Evolutionary conservation across 192 early-diverging fungal genomes (phyloP).

Genomic region (Coemansia sp.): DNA sequence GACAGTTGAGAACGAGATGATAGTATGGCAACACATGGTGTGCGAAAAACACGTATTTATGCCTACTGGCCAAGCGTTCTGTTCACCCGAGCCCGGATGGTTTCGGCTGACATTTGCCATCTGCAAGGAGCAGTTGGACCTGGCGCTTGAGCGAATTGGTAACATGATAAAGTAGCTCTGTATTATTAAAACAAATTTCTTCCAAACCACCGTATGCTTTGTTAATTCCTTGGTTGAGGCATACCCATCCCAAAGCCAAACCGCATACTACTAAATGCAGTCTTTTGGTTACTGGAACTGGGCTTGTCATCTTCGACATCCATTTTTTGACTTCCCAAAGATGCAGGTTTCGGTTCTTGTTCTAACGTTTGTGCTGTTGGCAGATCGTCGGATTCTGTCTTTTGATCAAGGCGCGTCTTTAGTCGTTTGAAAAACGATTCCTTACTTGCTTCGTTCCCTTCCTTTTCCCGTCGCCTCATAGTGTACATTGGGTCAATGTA

Average conservation of each 20-base stretch:
- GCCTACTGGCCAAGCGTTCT: constrained; percentile 66
- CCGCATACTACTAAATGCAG: constrained; percentile 7
- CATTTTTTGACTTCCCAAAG: background rate
- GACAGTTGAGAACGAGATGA: constrained; percentile 51
- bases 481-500: constrained; percentile 48
- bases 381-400: background rate
- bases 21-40: constrained; percentile 51
- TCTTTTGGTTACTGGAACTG: too few relatives aligned
- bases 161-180: background rate
- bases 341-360: too few relatives aligned
- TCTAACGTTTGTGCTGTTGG: too few relatives aligned
- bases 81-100: constrained; percentile 56
- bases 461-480: constrained; percentile 25
- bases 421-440: constrained; percentile 43
- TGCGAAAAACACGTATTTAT: constrained; percentile 63
- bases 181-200: constrained; percentile 9
- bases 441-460: constrained; percentile 18
- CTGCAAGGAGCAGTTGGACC: constrained; percentile 40
- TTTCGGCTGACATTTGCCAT: constrained; percentile 67
- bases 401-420: constrained; percentile 10
- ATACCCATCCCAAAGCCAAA: constrained; percentile 42
- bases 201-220: constrained; percentile 8
- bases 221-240: background rate
- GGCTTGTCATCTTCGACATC: background rate
- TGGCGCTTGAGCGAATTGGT: constrained; percentile 53